phyloP scores from a whole-genome alignment of 2,329 filamentous ascomycete genomes.

The Cladobotryum mycophilum region DNA sequence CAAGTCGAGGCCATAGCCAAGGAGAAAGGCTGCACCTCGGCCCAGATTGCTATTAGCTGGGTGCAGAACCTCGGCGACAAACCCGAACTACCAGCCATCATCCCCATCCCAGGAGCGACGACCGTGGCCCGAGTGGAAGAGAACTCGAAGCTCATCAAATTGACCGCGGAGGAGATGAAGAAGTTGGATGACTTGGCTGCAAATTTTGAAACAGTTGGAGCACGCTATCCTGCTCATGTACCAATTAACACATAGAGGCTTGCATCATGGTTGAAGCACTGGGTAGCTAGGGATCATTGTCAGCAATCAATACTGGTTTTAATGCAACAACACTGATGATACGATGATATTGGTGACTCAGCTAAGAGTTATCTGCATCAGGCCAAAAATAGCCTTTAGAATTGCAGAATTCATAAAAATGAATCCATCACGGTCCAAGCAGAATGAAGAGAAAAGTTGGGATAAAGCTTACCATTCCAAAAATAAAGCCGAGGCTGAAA shows the following conservation, averaged over 20 bases:
- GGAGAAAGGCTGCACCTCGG: constrained; percentile 53
- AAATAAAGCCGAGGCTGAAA: background rate
- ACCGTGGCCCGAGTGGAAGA: constrained; percentile 52
- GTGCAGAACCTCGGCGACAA: constrained; percentile 42
- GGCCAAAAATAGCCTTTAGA: constrained; percentile 29
- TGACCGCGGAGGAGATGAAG: constrained; percentile 45
- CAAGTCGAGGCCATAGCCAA: constrained; percentile 52
- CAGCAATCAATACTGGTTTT: background rate
- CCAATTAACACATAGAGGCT: constrained; percentile 27
- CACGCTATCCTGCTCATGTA: constrained; percentile 38
- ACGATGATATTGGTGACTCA: constrained; percentile 8
- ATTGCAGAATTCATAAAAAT: constrained; percentile 45
- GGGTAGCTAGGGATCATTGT: background rate
- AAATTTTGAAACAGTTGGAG: constrained; percentile 42
- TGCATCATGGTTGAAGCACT: background rate
- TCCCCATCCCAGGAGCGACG: constrained; percentile 62
- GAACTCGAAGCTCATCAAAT: constrained; percentile 46
- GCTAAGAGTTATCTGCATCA: constrained; percentile 28
- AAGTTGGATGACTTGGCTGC: constrained; percentile 43
- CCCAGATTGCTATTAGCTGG: constrained; percentile 65
- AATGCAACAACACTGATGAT: background rate
- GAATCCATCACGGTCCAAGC: constrained; percentile 19
- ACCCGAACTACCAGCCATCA: constrained; percentile 49
- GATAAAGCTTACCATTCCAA: constrained; percentile 3
- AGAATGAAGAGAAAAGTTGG: constrained; percentile 17